Evolutionary conservation across 1,139 yeast genomes (phyloP), one percentile per base, ranked within the genome.

Genomic region (Diutina mesorugosa): DNA sequence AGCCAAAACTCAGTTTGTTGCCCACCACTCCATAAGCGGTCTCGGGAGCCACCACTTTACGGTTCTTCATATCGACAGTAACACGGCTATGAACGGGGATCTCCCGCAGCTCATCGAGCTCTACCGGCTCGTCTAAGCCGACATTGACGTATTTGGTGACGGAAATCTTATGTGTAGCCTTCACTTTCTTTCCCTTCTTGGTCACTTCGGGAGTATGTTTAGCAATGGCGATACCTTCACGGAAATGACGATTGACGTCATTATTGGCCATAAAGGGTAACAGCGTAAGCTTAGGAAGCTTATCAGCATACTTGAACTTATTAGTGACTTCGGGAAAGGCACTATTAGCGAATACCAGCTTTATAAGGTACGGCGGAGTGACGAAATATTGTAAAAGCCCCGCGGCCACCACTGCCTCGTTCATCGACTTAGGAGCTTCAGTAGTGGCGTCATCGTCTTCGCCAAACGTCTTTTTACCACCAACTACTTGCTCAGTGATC

Each of bases 21-120:
- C 90, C 90, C 4, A 73, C 70, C 4, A 69, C 64, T 0, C 87
- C 88, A 65, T 88, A 89, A 0, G 95, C 96, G 55, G 80, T 82
- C 18, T 72, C 62, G 4, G 95, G 90, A 1, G 91, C 80, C 0
- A 88, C 95, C 7, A 89, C 80, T 57, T 78, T 79, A 58, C 77
- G 78, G 38, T 79, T 79, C 57, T 80, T 74, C 38, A 81, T 64
- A 64, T 90, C 90, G 0, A 90, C 90, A 0, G 96, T 88, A 6
- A 90, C 96, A 61, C 96, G 72, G 6, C 87, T 88, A 63, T 87
- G 84, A 0, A 82, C 79, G 1, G 96, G 96, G 1, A 89, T 84
- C 59, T 84, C 83, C 59, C 81, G 82, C 3, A 78, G 73, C 48
- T 64, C 64, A 21, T 69, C 72, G 58, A 90, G 73, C 65, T 83